Percentiles rank a stretch among this genome's conserved stretches.
phyloP scores from a whole-genome alignment of 257 asterid species.

The Ligustrum vulgare region DNA sequence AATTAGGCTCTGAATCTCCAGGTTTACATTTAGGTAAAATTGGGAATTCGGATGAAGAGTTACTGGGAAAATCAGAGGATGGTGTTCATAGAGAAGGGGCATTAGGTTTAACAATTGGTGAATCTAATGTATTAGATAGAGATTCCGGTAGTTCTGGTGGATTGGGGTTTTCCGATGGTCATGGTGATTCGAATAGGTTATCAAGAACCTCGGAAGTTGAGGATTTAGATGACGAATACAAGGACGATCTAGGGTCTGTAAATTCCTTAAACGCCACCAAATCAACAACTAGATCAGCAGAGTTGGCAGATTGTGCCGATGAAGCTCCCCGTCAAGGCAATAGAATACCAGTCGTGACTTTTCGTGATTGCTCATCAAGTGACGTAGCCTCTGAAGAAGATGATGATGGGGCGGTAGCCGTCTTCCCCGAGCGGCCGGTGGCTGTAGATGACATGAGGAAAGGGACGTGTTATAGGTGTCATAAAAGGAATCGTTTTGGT shows the following conservation, averaged over 20 bases:
- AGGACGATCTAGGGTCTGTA: slow-evolving; percentile 24
- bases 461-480: slow-evolving; percentile 68
- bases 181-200: slow-evolving; percentile 34
- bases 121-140: slow-evolving; percentile 23
- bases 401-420: slow-evolving; percentile 29
- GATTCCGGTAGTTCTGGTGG: slow-evolving; percentile 71
- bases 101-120: background rate
- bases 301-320: slow-evolving; percentile 28
- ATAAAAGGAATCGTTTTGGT: slow-evolving; percentile 48
- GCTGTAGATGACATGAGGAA: slow-evolving; percentile 47
- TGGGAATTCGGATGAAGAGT: slow-evolving; percentile 21
- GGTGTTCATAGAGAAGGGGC: background rate
- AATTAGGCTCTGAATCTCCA: slow-evolving; percentile 23
- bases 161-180: slow-evolving; percentile 59
- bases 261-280: slow-evolving; percentile 15
- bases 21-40: slow-evolving; percentile 17
- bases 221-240: slow-evolving; percentile 33
- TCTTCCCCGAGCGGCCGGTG: slow-evolving; percentile 37
- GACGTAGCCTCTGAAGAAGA: slow-evolving; percentile 36
- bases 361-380: slow-evolving; percentile 38
- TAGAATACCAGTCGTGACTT: slow-evolving; percentile 48
- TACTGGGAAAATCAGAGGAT: slow-evolving; percentile 16
- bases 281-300: slow-evolving; percentile 22
- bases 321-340: slow-evolving; percentile 37
- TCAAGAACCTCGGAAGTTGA: slow-evolving; percentile 65